Evolutionary conservation across 2,329 filamentous ascomycete genomes (phyloP).

Genomic region (Stachybotrys chlorohalonatus): DNA sequence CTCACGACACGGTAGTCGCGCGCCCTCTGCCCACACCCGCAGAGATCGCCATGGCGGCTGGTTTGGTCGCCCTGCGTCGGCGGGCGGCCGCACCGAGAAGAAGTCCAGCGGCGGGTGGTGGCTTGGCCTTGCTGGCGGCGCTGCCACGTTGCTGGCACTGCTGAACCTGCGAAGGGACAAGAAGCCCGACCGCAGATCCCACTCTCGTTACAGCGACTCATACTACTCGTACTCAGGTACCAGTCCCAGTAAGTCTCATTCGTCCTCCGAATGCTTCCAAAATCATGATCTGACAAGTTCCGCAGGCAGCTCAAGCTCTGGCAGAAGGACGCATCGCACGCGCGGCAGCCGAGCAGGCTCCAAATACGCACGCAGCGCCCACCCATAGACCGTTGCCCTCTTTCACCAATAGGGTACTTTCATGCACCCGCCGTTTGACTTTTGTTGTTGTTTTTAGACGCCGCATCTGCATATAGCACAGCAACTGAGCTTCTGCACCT

Average conservation of each 20-base stretch:
- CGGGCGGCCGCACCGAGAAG: conserved; percentile 36
- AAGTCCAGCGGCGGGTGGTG: conserved; percentile 39
- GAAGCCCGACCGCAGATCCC: conserved; percentile 27
- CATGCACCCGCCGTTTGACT: neutral
- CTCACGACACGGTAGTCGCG: conserved; percentile 35
- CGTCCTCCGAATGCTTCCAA: neutral
- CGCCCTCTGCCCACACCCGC: conserved; percentile 30
- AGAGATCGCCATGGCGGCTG: conserved; percentile 49
- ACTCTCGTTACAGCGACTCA: conserved; percentile 41
- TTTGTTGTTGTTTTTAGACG: neutral
- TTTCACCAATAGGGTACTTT: neutral
- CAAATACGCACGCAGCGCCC: conserved; percentile 17
- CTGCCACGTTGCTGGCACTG: conserved; percentile 42
- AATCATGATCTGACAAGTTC: conserved; percentile 7
- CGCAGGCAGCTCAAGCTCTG: conserved; percentile 36
- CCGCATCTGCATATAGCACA: neutral
- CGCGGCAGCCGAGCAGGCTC: conserved; percentile 22
- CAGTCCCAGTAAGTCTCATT: conserved; percentile 39
- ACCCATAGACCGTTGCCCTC: neutral
- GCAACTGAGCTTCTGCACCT: neutral
- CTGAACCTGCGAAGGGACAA: conserved; percentile 46
- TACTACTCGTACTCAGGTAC: conserved; percentile 44
- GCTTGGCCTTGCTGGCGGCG: conserved; percentile 42
- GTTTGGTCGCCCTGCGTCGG: conserved; percentile 38
- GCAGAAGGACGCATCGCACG: conserved; percentile 28